Conservation (phyloP, 306 rosid species). For the Vicia villosa region DNA sequence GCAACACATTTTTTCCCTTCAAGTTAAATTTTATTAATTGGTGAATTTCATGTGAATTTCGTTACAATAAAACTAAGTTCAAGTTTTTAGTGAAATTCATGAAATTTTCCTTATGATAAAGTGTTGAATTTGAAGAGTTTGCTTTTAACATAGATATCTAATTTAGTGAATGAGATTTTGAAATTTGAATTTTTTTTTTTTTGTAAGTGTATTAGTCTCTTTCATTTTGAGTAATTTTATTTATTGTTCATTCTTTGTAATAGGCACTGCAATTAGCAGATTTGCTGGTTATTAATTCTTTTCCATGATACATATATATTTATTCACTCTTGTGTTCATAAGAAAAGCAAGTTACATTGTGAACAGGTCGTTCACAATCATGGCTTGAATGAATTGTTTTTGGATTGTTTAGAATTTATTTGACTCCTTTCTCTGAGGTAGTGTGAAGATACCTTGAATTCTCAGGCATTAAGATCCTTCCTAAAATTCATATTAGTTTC, state of each 20-base stretch:
- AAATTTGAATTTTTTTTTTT: conserved; percentile 5
- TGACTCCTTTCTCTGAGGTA: too few relatives aligned
- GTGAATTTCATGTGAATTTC: not conserved
- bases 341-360: not conserved
- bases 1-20: not conserved
- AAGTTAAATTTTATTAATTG: not conserved
- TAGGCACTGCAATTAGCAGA: not conserved
- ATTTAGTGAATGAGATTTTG: conserved; percentile 33
- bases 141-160: not conserved
- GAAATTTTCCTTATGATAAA: not conserved
- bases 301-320: not conserved
- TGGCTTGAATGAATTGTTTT: not conserved
- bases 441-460: too few relatives aligned
- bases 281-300: not conserved
- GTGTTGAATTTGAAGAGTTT: not conserved
- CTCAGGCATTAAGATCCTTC: too few relatives aligned
- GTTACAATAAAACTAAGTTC: not conserved
- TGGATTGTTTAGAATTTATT: too few relatives aligned
- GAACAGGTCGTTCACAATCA: not conserved
- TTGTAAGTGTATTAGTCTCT: not conserved
- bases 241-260: conserved; percentile 21
- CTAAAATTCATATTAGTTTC: too few relatives aligned
- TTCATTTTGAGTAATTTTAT: not conserved
- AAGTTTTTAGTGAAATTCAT: not conserved
- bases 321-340: not conserved